Evolutionary conservation across 495 filamentous ascomycete genomes (phyloP).

Genomic region (Daldinia caldariorum): DNA sequence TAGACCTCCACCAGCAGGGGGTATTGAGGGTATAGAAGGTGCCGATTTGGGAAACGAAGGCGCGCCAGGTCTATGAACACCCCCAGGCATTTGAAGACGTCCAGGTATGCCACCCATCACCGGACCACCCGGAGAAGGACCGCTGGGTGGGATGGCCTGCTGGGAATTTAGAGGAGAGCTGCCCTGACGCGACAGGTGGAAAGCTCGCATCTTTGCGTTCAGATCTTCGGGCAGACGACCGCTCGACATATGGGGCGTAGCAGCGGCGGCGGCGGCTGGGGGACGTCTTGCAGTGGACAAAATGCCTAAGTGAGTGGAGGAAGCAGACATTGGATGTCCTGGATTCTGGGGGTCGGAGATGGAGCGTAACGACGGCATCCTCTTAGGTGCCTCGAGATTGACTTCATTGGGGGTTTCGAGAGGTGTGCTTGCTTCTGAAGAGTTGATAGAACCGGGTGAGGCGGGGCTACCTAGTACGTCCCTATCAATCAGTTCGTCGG

Average conservation of each 20-base stretch:
- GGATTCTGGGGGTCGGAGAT: conserved; percentile 63
- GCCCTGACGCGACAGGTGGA: conserved; percentile 63
- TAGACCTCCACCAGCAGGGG: conserved; percentile 33
- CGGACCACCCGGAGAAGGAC: conserved; percentile 55
- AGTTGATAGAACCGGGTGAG: conserved; percentile 55
- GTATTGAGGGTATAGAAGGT: conserved; percentile 51
- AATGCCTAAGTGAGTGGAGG: conserved; percentile 82
- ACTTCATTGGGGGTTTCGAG: conserved; percentile 54
- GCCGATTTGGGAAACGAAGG: conserved; percentile 60
- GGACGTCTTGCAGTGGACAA: conserved; percentile 81
- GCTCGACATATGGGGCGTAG: conserved; percentile 62
- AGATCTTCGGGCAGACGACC: conserved; percentile 77
- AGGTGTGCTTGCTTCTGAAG: conserved; percentile 59
- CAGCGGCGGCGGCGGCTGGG: conserved; percentile 45
- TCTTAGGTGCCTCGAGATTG: conserved; percentile 50
- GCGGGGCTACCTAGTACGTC: conserved; percentile 45
- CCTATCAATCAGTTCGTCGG: conserved; percentile 52
- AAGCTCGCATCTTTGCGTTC: conserved; percentile 81
- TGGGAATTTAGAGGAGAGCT: conserved; percentile 48
- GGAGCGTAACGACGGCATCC: conserved; percentile 65
- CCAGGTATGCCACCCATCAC: conserved; percentile 52
- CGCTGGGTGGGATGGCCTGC: conserved; percentile 43
- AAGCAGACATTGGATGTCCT: conserved; percentile 68
- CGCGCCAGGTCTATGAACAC: conserved; percentile 52
- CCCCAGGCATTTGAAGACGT: conserved; percentile 55